phyloP scores from a whole-genome alignment of 768 basidiomycete genomes.

The Coprinopsis strossmayeri region DNA sequence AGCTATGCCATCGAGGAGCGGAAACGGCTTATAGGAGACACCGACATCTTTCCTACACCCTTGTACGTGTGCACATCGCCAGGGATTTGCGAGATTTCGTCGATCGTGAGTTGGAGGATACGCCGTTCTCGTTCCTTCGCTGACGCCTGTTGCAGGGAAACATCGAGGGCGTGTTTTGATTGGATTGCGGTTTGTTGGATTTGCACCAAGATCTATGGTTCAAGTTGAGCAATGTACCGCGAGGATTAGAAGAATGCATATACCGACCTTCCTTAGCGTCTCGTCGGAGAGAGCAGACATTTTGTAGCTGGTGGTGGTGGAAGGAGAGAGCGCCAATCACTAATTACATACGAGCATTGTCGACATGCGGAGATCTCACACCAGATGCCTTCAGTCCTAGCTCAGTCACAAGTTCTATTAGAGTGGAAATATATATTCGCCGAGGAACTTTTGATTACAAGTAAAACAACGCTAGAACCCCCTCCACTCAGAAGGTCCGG shows the following conservation, averaged over 20 bases:
- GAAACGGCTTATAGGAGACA: neutral
- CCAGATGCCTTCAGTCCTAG: too few relatives aligned
- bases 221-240: neutral
- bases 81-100: constrained; percentile 68
- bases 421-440: constrained; percentile 8
- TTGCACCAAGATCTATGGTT: constrained; percentile 78
- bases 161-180: constrained; percentile 71
- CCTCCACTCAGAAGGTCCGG: neutral
- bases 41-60: constrained; percentile 94
- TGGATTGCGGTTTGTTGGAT: constrained; percentile 88
- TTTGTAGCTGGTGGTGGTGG: constrained; percentile 5
- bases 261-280: constrained; percentile 67
- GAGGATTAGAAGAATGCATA: constrained; percentile 14
- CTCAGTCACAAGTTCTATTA: too few relatives aligned
- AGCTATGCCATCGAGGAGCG: too few relatives aligned
- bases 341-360: too few relatives aligned
- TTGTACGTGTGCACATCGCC: constrained; percentile 82
- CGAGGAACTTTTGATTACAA: constrained; percentile 11
- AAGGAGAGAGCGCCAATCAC: too few relatives aligned
- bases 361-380: too few relatives aligned
- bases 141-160: constrained; percentile 68
- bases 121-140: constrained; percentile 85
- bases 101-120: constrained; percentile 83
- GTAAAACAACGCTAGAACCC: constrained; percentile 6
- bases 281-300: constrained; percentile 72